Conservation (phyloP, 108 stramenopile genomes). For the Pseudonitzschia pungens region DNA sequence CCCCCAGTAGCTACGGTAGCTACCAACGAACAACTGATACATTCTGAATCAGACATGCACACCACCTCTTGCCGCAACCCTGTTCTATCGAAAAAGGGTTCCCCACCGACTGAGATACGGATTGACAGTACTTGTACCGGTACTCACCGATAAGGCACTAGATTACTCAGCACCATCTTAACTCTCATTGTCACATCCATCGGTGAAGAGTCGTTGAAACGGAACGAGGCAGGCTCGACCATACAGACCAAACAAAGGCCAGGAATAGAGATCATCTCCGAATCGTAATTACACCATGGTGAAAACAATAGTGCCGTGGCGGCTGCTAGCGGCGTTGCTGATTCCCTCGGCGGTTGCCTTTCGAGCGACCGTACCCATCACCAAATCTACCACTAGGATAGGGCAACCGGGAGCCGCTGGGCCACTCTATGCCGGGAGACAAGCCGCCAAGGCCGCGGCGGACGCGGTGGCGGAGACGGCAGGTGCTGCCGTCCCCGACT, state of each 20-base stretch:
- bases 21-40: background rate
- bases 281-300: background rate
- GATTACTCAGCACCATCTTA: no score
- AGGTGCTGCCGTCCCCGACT: background rate
- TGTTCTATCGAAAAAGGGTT: conserved; percentile 3
- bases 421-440: background rate
- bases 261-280: background rate
- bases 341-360: background rate
- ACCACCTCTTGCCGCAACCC: background rate
- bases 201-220: no score
- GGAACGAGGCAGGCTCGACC: no score
- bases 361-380: background rate
- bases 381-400: background rate
- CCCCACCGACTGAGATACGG: background rate
- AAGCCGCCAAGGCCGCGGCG: background rate
- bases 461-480: background rate
- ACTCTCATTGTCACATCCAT: no score
- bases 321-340: background rate
- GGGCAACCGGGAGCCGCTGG: background rate
- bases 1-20: no score
- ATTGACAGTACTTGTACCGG: background rate
- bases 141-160: no score
- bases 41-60: background rate
- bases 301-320: background rate
- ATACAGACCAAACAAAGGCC: no score